A percentile compares a stretch with the other conserved stretches of the same genome.
Conservation (phyloP, 176 grass and related monocot genomes). For the Otatea glauca region DNA sequence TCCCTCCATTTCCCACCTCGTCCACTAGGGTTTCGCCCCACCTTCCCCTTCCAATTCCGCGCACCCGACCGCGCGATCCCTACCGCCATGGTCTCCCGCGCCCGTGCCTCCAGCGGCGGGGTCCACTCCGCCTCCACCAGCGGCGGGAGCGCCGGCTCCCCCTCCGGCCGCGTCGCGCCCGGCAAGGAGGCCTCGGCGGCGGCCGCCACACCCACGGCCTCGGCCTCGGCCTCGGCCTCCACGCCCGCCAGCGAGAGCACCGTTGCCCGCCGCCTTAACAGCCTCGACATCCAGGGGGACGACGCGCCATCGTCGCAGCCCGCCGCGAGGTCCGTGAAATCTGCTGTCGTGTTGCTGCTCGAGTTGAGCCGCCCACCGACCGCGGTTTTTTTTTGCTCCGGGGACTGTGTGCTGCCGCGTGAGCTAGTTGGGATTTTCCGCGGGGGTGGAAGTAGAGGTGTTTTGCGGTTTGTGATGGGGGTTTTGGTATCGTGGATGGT, state of each 20-base stretch:
- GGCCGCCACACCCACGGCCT: slow-evolving; percentile 46
- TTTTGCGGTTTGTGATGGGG: slow-evolving; percentile 5
- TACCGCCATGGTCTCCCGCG: slow-evolving; percentile 45
- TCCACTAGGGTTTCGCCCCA: slow-evolving; percentile 57
- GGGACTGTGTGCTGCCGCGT: not conserved
- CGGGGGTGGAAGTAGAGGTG: not conserved
- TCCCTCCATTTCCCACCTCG: slow-evolving; percentile 39
- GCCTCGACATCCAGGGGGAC: slow-evolving; percentile 70
- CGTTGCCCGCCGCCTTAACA: slow-evolving; percentile 67
- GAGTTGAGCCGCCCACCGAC: slow-evolving; percentile 10
- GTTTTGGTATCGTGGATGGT: slow-evolving; percentile 13
- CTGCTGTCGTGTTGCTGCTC: slow-evolving; percentile 14
- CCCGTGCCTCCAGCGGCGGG: slow-evolving; percentile 50
- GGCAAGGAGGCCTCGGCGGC: slow-evolving; percentile 21
- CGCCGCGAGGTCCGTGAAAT: slow-evolving; percentile 59
- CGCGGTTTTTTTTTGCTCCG: slow-evolving; percentile 16
- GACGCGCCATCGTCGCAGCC: slow-evolving; percentile 69
- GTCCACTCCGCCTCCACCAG: slow-evolving; percentile 72
- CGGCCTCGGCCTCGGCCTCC: slow-evolving; percentile 53
- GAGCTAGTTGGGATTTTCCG: not conserved
- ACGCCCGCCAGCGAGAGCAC: slow-evolving; percentile 81
- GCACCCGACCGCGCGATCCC: slow-evolving; percentile 10
- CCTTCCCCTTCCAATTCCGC: slow-evolving; percentile 27
- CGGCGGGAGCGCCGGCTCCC: slow-evolving; percentile 66
- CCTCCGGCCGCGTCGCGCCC: slow-evolving; percentile 48